These are phyloP conservation scores for Aspergillus viridinutans DNA, from an alignment of 2,329 filamentous ascomycete species.

Conservation along the genomic window DNA sequence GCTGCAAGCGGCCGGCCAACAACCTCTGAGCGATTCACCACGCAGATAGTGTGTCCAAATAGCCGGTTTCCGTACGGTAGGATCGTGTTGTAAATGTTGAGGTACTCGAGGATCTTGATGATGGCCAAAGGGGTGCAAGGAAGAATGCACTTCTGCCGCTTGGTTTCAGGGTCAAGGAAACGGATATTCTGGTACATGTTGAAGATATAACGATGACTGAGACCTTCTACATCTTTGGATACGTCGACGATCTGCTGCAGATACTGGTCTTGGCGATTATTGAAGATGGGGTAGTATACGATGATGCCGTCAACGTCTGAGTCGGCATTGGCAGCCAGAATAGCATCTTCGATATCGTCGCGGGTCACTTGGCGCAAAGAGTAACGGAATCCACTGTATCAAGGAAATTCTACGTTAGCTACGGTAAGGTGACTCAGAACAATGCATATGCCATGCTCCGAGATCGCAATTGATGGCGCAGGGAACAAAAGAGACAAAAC, in stretches of 20 bases:
- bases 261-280: constrained; percentile 85
- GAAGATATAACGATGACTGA: constrained; percentile 90
- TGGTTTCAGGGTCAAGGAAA: constrained; percentile 67
- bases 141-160: constrained; percentile 81
- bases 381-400: constrained; percentile 78
- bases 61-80: constrained; percentile 88
- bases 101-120: constrained; percentile 93
- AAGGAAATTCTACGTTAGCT: constrained; percentile 15
- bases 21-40: constrained; percentile 94
- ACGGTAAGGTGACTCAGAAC: constrained; percentile 7
- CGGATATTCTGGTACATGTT: constrained; percentile 99
- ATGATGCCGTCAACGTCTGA: constrained; percentile 78
- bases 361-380: constrained; percentile 78
- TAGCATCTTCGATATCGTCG: constrained; percentile 83
- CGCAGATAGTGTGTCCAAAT: constrained; percentile 89
- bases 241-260: constrained; percentile 91
- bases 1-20: constrained; percentile 90
- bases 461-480: constrained; percentile 11
- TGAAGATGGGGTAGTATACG: constrained; percentile 98
- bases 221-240: constrained; percentile 89
- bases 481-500: constrained; percentile 17
- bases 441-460: constrained; percentile 5
- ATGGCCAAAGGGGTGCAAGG: constrained; percentile 94
- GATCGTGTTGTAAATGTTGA: constrained; percentile 95
- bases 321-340: constrained; percentile 81